phyloP scores from a whole-genome alignment of 176 grass and related monocot species.

The Zizania latifolia region DNA sequence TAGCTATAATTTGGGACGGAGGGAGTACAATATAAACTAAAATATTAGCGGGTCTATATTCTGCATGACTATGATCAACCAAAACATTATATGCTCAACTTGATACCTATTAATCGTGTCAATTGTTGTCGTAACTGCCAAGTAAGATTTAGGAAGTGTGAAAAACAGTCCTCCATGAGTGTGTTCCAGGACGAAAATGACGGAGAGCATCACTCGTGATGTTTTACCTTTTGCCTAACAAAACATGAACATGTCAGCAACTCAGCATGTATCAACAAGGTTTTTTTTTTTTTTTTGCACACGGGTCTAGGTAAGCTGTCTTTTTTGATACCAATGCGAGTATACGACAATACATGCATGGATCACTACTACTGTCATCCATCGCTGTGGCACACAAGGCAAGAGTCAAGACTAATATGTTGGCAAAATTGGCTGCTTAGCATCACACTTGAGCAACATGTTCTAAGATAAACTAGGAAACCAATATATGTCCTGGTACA shows the following conservation, averaged over 20 bases:
- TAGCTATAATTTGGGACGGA: no score
- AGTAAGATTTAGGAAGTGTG: slow-evolving; percentile 44
- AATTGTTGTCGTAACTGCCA: slow-evolving; percentile 55
- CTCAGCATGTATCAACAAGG: background rate
- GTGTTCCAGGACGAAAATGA: slow-evolving; percentile 7
- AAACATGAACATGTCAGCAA: slow-evolving; percentile 2
- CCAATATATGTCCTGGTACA: background rate
- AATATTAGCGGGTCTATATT: background rate
- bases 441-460: background rate
- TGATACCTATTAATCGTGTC: slow-evolving; percentile 59
- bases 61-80: background rate
- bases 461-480: background rate
- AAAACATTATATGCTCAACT: background rate
- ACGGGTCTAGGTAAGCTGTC: no score
- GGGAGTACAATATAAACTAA: background rate
- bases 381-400: background rate
- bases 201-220: background rate
- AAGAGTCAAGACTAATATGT: background rate
- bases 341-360: no score
- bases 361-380: background rate
- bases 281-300: no score
- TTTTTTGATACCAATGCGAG: no score
- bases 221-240: slow-evolving; percentile 29
- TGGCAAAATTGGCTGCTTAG: background rate
- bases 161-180: slow-evolving; percentile 71